Evolutionary conservation across 768 basidiomycete genomes (phyloP), one percentile per base, ranked within the genome.

Genomic region (Xerocomellus dryophilus): DNA sequence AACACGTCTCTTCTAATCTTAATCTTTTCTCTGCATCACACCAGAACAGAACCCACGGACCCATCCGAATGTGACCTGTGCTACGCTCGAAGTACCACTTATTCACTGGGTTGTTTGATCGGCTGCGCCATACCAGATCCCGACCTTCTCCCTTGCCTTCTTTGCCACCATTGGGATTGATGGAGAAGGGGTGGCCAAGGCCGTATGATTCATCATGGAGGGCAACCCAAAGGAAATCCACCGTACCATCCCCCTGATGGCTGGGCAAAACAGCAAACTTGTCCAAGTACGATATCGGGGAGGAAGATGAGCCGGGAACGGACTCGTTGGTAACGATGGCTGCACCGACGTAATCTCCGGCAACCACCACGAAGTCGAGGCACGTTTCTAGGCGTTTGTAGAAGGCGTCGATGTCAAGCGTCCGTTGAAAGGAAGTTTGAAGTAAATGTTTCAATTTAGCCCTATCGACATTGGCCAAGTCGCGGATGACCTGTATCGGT

Each of bases 11-110:
- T 63, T 86, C 85, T 18, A 79, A 80, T 70, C 81, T 85, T 25
- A 95, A 72, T 48, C 87, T 78, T 72, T 87, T 90, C 75, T 98
- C 96, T 1, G 88, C 93, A 73, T 99, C 97, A 71, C 95, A 97
- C 97, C 97, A 99, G 71, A 99, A 99, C 62, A 99, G 71, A 42
- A 93, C 85, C 92, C 96, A 99, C 23, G 84, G 76, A 11, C 86
- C 88, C 77, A 88, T 81, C 58, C 90, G 81, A 36, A 93, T 57
- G 73, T 98, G 95, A 18, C 97, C 97, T 18, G 87, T 88, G 67
- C 88, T 90, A 32, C 97, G 85, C 66, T 99, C 97, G 60, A 93
- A 98, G 73, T 99, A 99, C 97, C 97, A 99, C 73, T 94, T 96
- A 74, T 99, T 99, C 52, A 98, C 85, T 0, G 94, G 95, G 70